phyloP scores from a whole-genome alignment of 768 basidiomycete genomes.

The Boletus coccyginus region DNA sequence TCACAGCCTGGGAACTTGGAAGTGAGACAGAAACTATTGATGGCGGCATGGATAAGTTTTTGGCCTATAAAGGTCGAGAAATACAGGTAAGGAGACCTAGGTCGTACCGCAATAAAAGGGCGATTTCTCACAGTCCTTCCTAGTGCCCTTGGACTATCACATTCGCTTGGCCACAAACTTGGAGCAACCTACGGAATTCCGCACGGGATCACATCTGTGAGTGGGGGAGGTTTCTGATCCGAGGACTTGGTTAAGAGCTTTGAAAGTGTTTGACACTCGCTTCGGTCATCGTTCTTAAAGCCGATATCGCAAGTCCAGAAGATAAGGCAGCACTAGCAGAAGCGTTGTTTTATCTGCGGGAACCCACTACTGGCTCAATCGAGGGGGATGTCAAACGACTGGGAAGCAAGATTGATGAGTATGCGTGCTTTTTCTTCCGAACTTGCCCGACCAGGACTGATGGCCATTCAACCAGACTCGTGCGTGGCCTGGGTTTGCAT shows the following conservation, averaged over 20 bases:
- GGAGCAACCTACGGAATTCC: conserved; percentile 74
- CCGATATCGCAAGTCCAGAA: conserved; percentile 53
- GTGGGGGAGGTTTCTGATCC: conserved; percentile 16
- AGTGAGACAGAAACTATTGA: conserved; percentile 63
- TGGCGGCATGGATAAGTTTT: conserved; percentile 80
- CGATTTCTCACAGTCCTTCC: neutral
- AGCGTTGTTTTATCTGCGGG: conserved; percentile 54
- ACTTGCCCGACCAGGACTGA: conserved; percentile 6
- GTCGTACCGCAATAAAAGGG: neutral
- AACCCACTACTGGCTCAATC: conserved; percentile 59
- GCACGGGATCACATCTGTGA: conserved; percentile 81
- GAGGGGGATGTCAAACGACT: conserved; percentile 61
- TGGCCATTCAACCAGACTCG: conserved; percentile 44
- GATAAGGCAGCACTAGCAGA: conserved; percentile 60
- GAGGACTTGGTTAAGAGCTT: conserved; percentile 1
- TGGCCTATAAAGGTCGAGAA: conserved; percentile 60
- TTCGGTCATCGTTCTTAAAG: conserved; percentile 58
- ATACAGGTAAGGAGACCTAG: conserved; percentile 42
- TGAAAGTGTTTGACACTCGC: conserved; percentile 68
- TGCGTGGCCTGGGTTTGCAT: conserved; percentile 55
- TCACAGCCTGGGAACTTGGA: conserved; percentile 53
- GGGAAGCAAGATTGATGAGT: conserved; percentile 55
- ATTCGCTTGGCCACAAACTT: conserved; percentile 69
- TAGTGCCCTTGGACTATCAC: conserved; percentile 72
- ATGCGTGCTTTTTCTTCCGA: conserved; percentile 20